Conservation (phyloP, 352 stramenopile genomes). For the Hyaloperonospora arabidopsidis region DNA sequence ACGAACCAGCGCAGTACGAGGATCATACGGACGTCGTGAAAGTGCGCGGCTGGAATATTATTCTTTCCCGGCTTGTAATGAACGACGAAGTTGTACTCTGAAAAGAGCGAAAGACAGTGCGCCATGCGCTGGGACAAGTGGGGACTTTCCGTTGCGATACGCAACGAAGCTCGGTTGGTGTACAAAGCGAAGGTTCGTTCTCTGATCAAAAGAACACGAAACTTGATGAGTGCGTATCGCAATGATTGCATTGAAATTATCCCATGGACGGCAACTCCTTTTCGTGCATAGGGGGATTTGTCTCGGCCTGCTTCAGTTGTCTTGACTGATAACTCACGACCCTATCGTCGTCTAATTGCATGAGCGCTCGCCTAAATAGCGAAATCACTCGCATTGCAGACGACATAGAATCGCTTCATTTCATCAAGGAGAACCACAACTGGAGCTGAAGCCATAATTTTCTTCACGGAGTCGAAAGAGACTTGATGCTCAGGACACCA, state of each 20-base stretch:
- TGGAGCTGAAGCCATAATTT: neutral
- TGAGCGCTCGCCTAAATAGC: neutral
- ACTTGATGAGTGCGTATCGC: slow-evolving; percentile 1
- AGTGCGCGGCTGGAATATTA: neutral
- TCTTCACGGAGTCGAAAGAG: neutral
- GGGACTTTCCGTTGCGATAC: neutral
- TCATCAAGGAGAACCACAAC: neutral
- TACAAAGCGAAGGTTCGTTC: neutral
- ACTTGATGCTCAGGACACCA: neutral
- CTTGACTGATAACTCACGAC: neutral
- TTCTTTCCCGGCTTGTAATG: neutral
- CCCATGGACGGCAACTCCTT: too few relatives aligned
- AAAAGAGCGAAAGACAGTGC: neutral
- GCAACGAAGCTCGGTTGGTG: neutral
- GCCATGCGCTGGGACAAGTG: neutral
- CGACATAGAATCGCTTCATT: neutral
- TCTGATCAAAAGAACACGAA: neutral
- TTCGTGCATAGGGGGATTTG: neutral
- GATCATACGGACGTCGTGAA: neutral
- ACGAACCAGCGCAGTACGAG: neutral
- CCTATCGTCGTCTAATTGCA: neutral
- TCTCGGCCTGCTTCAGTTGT: neutral
- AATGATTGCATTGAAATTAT: too few relatives aligned
- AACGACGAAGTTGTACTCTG: neutral
- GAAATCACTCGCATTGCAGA: too few relatives aligned